phyloP scores from a whole-genome alignment of 495 filamentous ascomycete genomes.

The Tuber indicum region DNA sequence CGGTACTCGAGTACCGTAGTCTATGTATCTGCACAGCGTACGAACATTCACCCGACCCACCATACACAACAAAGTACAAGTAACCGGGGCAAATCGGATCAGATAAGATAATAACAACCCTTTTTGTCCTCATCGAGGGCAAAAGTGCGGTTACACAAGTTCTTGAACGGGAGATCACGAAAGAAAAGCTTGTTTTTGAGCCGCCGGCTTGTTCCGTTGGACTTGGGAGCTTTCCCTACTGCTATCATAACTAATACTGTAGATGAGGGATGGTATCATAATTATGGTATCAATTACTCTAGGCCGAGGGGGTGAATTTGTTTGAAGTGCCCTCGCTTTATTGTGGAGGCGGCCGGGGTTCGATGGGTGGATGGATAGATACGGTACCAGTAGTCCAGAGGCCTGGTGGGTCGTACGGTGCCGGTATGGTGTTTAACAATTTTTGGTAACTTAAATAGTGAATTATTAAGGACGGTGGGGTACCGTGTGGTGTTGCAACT shows the following conservation, averaged over 20 bases:
- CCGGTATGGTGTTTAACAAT: not conserved
- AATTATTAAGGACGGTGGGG: not conserved
- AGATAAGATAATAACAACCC: not conserved
- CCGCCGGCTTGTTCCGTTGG: not conserved
- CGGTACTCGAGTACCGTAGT: too few species aligned
- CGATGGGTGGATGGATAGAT: not conserved
- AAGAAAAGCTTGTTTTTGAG: constrained; percentile 5
- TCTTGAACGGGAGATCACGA: not conserved
- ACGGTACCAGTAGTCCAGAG: not conserved
- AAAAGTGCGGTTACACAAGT: not conserved
- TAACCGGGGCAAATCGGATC: not conserved
- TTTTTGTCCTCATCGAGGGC: not conserved
- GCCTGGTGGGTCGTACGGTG: not conserved
- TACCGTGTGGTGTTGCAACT: not conserved
- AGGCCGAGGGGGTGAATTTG: not conserved
- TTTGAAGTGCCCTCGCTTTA: not conserved
- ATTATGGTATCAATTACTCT: not conserved
- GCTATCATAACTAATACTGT: too few species aligned
- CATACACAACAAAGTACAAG: not conserved
- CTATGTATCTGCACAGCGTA: not conserved
- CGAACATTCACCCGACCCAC: not conserved
- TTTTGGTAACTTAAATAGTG: not conserved
- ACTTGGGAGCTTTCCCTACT: too few species aligned
- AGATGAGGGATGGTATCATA: not conserved
- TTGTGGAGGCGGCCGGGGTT: not conserved